Percentiles rank a stretch among this genome's conserved stretches.
These are phyloP conservation scores for Breviolum minutum DNA, from an alignment of 73 alveolate species.

Conservation along the genomic window DNA sequence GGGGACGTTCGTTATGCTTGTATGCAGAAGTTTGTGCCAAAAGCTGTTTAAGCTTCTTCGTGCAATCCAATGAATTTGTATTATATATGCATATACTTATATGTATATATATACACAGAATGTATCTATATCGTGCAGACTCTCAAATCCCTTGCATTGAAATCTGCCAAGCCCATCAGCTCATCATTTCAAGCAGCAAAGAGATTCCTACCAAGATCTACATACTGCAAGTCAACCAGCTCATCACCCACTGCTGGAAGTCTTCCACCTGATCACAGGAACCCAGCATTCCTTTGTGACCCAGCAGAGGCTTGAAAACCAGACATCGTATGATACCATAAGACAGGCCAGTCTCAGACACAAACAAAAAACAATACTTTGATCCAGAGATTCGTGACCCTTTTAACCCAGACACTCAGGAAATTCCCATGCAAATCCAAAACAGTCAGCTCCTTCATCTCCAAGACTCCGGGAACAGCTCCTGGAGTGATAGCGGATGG, in stretches of 20 bases:
- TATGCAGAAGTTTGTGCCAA: neutral
- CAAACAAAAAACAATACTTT: neutral
- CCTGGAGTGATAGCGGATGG: neutral
- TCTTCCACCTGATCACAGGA: neutral
- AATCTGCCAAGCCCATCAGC: neutral
- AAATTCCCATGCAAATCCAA: neutral
- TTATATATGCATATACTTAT: too few relatives aligned
- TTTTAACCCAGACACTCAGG: neutral
- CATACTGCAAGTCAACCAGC: neutral
- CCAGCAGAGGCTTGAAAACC: neutral
- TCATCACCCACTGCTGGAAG: neutral
- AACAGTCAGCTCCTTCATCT: neutral
- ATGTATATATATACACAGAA: too few relatives aligned
- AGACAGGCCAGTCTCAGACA: neutral
- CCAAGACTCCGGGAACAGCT: neutral
- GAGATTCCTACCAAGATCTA: neutral
- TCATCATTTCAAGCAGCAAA: neutral
- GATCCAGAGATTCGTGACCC: neutral
- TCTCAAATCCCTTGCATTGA: neutral
- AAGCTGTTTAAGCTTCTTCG: too few relatives aligned
- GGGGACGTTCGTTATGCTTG: neutral
- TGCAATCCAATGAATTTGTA: too few relatives aligned
- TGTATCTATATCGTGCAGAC: neutral
- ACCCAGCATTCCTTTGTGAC: neutral
- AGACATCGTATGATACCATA: neutral